Evolutionary conservation across 257 asterid species (phyloP), one percentile per base, ranked within the genome.

Genomic region (Lycium ferocissimum): DNA sequence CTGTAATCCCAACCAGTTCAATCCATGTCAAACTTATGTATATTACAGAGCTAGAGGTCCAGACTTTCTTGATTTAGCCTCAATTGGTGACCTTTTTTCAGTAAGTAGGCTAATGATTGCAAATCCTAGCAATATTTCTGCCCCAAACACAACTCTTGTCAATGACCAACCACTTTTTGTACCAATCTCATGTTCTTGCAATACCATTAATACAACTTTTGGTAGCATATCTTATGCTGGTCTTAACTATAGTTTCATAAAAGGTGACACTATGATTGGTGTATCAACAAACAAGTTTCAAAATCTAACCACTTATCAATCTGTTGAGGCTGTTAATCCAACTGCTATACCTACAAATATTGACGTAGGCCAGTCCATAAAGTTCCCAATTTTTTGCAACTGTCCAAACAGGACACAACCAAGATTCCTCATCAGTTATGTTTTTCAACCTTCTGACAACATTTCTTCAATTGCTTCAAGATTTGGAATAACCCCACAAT

Each of bases 31-130:
- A 61, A 92, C 99, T 58, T 97, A 92, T 76, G 97, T 80, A 45
- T 85, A 88, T 58, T 97, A 87, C 98, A 87, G 97, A 84, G 92
- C 99, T 53, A 14, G 11, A 17, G 10, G 94, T 6, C 99, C 99
- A 4, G 75, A 83, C 17, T 92, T 85, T 59, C 94, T 92, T 53
- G 94, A 97, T 70, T 79, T 97, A 26, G 99, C 98, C 82, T 84
- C 97, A 83, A 84, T 95, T 15, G 94, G 92, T 37, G 99, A 95
- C 37, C 96, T 95, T 47, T 97, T 97, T 93, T 87, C 97, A 15
- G 87, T 93, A 78, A 93, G 97, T 89, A 94, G 99, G 12, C 90
- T 86, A 72, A 84, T 83, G 93, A 97, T 97, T 5, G 85, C 98
- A 0, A 85, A 76, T 0, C 93, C 98, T 1, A 97, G 98, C 88